Percentiles rank a stretch among this genome's conserved stretches.
Evolutionary conservation across 2,329 filamentous ascomycete species (phyloP).

Genomic region (Paramyrothecium roridum): DNA sequence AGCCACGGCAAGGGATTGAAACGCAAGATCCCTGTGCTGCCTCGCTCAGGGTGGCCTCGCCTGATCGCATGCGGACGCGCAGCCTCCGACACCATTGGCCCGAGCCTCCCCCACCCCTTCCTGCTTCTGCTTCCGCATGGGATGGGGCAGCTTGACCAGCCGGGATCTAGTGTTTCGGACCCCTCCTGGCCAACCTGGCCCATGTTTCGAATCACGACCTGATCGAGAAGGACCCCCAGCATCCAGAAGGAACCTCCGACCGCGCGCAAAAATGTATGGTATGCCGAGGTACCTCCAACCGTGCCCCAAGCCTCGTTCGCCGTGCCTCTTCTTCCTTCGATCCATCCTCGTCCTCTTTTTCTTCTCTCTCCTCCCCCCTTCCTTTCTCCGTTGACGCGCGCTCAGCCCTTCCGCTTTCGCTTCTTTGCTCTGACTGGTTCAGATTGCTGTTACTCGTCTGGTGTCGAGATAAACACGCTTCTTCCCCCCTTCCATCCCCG

Average conservation of each 20-base stretch:
- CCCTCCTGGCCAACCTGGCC: background rate
- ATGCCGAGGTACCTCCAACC: background rate
- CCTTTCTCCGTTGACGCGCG: background rate
- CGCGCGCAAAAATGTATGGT: background rate
- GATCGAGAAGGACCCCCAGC: background rate
- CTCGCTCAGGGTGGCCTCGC: background rate
- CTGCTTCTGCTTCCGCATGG: no score
- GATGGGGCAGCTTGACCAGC: no score
- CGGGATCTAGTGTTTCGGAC: background rate
- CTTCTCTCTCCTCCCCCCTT: background rate
- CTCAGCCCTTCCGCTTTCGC: background rate
- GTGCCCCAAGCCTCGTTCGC: background rate
- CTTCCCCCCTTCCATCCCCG: no score
- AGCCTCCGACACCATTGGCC: background rate
- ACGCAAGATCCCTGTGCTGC: background rate
- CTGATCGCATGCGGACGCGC: background rate
- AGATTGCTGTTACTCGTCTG: background rate
- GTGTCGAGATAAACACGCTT: background rate
- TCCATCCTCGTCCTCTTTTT: background rate
- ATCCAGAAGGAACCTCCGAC: background rate
- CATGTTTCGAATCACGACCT: background rate
- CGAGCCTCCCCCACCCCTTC: background rate
- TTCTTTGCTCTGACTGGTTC: background rate
- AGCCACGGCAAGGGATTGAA: background rate
- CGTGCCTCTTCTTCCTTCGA: background rate